A percentile compares a stretch with the other conserved stretches of the same genome.
Conservation (phyloP, 1,139 yeast species). For the Diutina ranongensis region DNA sequence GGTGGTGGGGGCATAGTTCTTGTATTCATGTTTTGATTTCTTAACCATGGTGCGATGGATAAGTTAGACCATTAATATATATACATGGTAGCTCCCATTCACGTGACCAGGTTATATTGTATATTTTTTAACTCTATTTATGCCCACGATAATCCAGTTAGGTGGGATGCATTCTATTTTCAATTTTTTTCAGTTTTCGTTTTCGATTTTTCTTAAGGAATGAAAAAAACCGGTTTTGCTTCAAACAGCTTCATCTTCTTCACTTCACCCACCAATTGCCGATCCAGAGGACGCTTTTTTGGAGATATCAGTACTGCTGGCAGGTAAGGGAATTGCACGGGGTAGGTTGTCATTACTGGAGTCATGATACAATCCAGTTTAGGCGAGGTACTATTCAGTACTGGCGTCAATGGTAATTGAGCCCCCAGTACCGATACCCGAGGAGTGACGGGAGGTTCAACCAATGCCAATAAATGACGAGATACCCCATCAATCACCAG, state of each 20-base stretch:
- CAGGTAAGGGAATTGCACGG: not conserved
- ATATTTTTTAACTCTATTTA: not conserved
- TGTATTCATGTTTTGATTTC: not conserved
- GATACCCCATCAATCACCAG: constrained; percentile 17
- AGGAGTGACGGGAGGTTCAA: constrained; percentile 16
- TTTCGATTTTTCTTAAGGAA: not conserved
- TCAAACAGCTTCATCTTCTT: not conserved
- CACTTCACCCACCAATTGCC: not conserved
- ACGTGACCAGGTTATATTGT: not conserved
- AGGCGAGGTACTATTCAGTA: not conserved
- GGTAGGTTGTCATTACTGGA: not conserved
- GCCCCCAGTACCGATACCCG: constrained; percentile 11
- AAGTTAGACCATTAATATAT: not conserved
- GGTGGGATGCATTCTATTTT: not conserved
- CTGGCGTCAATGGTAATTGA: constrained; percentile 1
- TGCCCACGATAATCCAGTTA: constrained; percentile 5
- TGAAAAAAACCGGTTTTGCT: not conserved
- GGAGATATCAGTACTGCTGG: not conserved
- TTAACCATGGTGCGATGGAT: not conserved
- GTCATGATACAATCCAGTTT: not conserved
- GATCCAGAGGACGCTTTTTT: not conserved
- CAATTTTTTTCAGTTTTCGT: too few species aligned
- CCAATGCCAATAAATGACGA: not conserved
- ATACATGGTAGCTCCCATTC: too few species aligned
- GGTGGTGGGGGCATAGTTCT: not conserved